Percentiles rank a stretch among this genome's conserved stretches.
These are phyloP conservation scores for Trametes elegans DNA, from an alignment of 768 basidiomycete species.

Conservation along the genomic window DNA sequence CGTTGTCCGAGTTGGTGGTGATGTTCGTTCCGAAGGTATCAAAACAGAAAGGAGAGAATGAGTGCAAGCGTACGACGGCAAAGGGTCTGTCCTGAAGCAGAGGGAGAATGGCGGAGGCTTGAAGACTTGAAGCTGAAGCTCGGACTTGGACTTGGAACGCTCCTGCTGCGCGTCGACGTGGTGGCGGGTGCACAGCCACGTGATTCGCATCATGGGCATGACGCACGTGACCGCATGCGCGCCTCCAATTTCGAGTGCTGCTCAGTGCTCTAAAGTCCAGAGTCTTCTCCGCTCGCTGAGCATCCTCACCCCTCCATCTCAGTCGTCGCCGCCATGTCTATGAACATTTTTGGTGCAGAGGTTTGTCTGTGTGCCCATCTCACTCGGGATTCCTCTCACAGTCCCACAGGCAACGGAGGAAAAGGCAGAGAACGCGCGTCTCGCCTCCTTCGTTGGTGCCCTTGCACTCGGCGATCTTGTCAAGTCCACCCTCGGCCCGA, in stretches of 20 bases:
- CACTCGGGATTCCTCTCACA: slow-evolving; percentile 4
- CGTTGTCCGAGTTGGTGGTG: neutral
- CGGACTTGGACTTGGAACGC: neutral
- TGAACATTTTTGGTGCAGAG: slow-evolving; percentile 71
- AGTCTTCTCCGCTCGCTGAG: neutral
- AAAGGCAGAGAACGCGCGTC: slow-evolving; percentile 96
- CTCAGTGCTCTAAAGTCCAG: too few relatives aligned
- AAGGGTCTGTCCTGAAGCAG: neutral
- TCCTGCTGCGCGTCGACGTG: slow-evolving; percentile 19
- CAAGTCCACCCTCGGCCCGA: slow-evolving; percentile 97
- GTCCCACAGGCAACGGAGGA: slow-evolving; percentile 76
- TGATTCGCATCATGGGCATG: neutral
- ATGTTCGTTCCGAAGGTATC: neutral
- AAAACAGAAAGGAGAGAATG: slow-evolving; percentile 15
- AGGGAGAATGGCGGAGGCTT: neutral
- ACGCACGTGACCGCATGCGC: slow-evolving; percentile 7
- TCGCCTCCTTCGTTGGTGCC: slow-evolving; percentile 97
- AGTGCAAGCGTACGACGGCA: neutral
- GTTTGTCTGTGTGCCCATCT: slow-evolving; percentile 30
- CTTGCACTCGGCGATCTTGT: slow-evolving; percentile 97
- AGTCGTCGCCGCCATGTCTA: slow-evolving; percentile 44
- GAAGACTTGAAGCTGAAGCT: too few relatives aligned
- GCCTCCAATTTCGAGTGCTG: slow-evolving; percentile 3
- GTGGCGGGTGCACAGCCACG: neutral
- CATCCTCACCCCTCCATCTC: neutral